phyloP scores from a whole-genome alignment of 768 basidiomycete species.

The Lanmaoa rubissima region DNA sequence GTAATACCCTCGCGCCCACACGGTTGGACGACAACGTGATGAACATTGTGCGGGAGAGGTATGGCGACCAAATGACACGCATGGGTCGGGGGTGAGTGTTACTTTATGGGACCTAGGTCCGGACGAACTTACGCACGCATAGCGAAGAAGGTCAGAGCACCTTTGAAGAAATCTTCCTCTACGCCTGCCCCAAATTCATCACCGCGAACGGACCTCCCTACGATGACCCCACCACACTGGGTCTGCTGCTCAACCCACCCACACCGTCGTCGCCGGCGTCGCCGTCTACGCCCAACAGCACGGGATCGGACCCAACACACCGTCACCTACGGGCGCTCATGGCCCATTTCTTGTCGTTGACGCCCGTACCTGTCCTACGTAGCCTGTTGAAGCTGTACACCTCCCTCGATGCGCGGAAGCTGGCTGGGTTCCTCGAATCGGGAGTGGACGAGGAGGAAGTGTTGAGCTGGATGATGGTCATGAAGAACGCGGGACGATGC shows the following conservation, averaged over 20 bases:
- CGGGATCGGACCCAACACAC: conserved; percentile 63
- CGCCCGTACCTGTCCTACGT: conserved; percentile 79
- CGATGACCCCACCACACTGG: conserved; percentile 68
- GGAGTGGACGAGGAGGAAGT: conserved; percentile 87
- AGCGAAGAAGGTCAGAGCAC: conserved; percentile 64
- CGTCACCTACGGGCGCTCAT: conserved; percentile 87
- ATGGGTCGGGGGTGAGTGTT: conserved; percentile 76
- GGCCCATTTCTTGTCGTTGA: conserved; percentile 70
- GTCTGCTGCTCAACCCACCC: conserved; percentile 42
- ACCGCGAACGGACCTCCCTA: conserved; percentile 92
- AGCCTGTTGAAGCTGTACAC: conserved; percentile 96
- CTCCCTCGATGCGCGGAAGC: conserved; percentile 85
- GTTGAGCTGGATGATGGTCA: conserved; percentile 94
- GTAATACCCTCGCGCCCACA: conserved; percentile 89
- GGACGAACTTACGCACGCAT: background rate
- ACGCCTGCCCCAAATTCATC: conserved; percentile 97
- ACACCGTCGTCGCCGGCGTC: conserved; percentile 34
- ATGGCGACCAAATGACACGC: conserved; percentile 85
- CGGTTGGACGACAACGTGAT: conserved; percentile 93
- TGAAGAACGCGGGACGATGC: conserved; percentile 86
- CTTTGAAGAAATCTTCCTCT: conserved; percentile 68
- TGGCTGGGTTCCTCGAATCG: conserved; percentile 82
- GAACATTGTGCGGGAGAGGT: conserved; percentile 89
- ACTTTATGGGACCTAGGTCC: background rate
- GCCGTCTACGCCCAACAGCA: conserved; percentile 18